Evolutionary conservation across 805 yeast species (phyloP).

Genomic region (Candida pseudoglaebosa): DNA sequence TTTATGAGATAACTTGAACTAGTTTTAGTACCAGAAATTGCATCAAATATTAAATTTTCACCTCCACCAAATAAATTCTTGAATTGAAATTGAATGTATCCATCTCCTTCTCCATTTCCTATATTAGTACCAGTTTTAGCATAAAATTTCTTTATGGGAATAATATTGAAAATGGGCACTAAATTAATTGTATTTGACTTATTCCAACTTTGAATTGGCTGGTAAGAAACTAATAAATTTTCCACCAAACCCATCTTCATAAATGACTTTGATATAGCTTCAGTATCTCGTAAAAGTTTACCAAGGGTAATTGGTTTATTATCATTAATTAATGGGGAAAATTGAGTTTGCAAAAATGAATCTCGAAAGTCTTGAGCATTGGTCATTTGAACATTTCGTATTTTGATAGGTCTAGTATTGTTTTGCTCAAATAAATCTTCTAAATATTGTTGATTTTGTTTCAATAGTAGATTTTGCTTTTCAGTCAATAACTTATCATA

Average conservation of each 20-base stretch:
- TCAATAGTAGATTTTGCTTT: slow-evolving; percentile 28
- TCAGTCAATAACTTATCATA: slow-evolving; percentile 21
- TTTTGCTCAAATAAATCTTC: slow-evolving; percentile 31
- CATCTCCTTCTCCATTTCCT: slow-evolving; percentile 97
- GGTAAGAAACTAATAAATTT: slow-evolving; percentile 33
- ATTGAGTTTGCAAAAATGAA: slow-evolving; percentile 42
- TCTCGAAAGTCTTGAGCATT: slow-evolving; percentile 47
- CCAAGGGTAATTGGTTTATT: slow-evolving; percentile 34
- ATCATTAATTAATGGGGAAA: slow-evolving; percentile 40
- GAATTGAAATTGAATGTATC: slow-evolving; percentile 71
- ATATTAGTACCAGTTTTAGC: slow-evolving; percentile 94
- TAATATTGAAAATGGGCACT: slow-evolving; percentile 33
- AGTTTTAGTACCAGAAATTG: slow-evolving; percentile 47
- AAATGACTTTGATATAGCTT: slow-evolving; percentile 41
- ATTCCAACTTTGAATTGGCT: slow-evolving; percentile 14
- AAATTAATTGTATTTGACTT: slow-evolving; percentile 19
- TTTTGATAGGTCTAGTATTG: slow-evolving; percentile 36
- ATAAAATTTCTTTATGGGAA: slow-evolving; percentile 65
- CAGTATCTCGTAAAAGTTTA: slow-evolving; percentile 39
- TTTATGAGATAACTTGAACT: slow-evolving; percentile 47
- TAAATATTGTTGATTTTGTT: slow-evolving; percentile 30
- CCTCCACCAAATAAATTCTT: slow-evolving; percentile 57
- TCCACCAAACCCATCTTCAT: slow-evolving; percentile 40
- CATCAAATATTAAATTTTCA: slow-evolving; percentile 49
- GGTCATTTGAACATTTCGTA: slow-evolving; percentile 44